Evolutionary conservation across 2,329 filamentous ascomycete genomes (phyloP), one percentile per base, ranked within the genome.

Genomic region (Paecilomyces sp.): DNA sequence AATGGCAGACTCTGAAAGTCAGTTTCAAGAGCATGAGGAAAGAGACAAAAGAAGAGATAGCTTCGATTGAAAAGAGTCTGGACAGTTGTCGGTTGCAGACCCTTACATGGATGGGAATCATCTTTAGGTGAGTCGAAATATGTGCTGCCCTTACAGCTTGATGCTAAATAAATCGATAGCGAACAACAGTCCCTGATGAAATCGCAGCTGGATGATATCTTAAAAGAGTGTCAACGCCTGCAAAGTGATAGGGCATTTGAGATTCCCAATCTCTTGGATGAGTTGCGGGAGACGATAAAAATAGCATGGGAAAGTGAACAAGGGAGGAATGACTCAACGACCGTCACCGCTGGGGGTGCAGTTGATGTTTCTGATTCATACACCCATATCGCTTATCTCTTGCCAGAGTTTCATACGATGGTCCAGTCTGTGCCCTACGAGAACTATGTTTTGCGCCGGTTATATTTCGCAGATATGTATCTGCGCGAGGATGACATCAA

Each of bases 1-100:
- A 62, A 50, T 67, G 63, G 62, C 31, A 61, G 11, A 65, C 59
- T 25, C 3, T 68, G 3, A 58, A 52, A 51, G 61, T 63, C 13
- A 66, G 61, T 41, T 62, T 53, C 60, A 31, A 33, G 1, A 62
- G 60, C 50, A 61, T 67, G 33, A 56, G 58, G 30, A 68, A 66
- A 47, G 57, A 63, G 30, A 62, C 25, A 28, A 28, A 28, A 28
- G 25, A 64, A 6, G 63, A 67, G 3, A 56, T 70, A 3, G 54
- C 54, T 1, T 31, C 58, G 1, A 58, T 70, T 24, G 63, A 64
- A 36, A 33, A 51, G 25, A 58, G 57, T 15, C 34, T 64, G 25
- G 34, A 59, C 36, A 34, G 54, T 1, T 64, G 62, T 33, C 62
- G 60, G 8, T 59, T 59, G 3, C 51, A 66, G 22, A 63, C 67